Base-by-base conservation (phyloP, 208 protist species). In the Crithidia mellificae region DNA sequence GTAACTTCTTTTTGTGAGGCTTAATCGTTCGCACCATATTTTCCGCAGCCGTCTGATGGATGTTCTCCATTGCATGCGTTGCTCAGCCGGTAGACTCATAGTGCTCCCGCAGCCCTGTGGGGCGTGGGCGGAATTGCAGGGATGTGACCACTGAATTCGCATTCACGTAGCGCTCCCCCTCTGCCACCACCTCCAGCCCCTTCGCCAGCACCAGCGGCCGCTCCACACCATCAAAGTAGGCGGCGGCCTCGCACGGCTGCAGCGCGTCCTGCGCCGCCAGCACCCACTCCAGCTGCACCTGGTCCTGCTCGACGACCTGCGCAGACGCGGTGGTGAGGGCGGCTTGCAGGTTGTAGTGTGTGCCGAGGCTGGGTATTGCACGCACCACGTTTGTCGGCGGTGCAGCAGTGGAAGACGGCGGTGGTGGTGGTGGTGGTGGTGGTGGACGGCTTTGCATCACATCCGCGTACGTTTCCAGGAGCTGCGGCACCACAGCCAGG, bases 121-220 rank as follows among this genome's bases (percentile, higher is more conserved):
- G 59, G 19, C 22, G 36, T 17, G 63, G 59, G 19, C 80, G 72
- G 56, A 78, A 87, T 49, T 84, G 83, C 50, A 88, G 57, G 0
- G 83, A 85, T 7, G 78, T 80, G 22, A 76, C 55, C 8, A 85
- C 72, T 14, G 83, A 72, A 43, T 49, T 58, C 34, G 64, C 57
- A 52, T 53, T 55, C 22, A 84, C 65, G 44, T 72, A 74, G 49
- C 61, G 63, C 65, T 88, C 83, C 32, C 68, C 70, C 68, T 88
- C 83, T 17, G 68, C 36, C n/a, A 63, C 69, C 44, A 80, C 71
- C 62, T 85, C 76, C 34, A 88, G 69, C 6, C 63, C 79, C 15
- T 79, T 74, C 55, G 65, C 54, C 49, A 83, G 73, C 59, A 88
- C 56, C 34, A 88, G 50, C 39, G 83, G 83, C 0, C 76, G 79